Base-by-base conservation (phyloP, 176 grass and related monocot genomes). In the Oryza australiensis region DNA sequence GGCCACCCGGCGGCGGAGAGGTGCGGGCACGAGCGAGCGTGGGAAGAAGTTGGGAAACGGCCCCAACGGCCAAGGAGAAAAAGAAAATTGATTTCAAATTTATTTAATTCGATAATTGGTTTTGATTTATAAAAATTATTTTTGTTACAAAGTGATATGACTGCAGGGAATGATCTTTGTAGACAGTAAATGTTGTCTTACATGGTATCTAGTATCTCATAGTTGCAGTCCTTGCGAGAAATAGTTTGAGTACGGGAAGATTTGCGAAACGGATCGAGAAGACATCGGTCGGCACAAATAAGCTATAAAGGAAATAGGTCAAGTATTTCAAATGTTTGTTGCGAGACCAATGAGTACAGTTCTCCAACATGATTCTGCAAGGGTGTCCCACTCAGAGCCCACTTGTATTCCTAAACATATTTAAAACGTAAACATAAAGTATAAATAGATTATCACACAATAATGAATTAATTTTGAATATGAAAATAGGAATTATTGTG, bases 321-420 rank as follows among this genome's bases (percentile, higher is more conserved):
- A 82, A 28, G 18, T 70, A 64, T 34, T 72, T 78, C 26, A 73
- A 27, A 26, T 53, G 13, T 65, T 29, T 83, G 81, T 41, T 41
- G 84, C 86, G n/a, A 85, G 48, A 98, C 96, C 89, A 98, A 82
- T 1, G 96, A 98, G 80, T 98, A 98, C 75, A 98, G 93, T 81
- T 98, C 96, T 90, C 96, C 96, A 80, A 98, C 90, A 79, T 93
- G 88, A 77, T 98, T 98, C 77, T 98, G 93, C 67, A 98, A 82
- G 23, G 96, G 96, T 78, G 96, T 98, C n/a, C 96, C 96, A 85
- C 96, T 98, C 63, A 98, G 76, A 59, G 96, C 96, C 96, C 96
- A 98, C 85, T 90, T 98, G 86, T 91, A 95, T 67, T 84, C 86
- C 1, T 34, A 34, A 34, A 4, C 33, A 4, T 0, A 34, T 34